Base-by-base conservation (phyloP, 1,139 yeast genomes). In the Geotrichum restrictum region DNA sequence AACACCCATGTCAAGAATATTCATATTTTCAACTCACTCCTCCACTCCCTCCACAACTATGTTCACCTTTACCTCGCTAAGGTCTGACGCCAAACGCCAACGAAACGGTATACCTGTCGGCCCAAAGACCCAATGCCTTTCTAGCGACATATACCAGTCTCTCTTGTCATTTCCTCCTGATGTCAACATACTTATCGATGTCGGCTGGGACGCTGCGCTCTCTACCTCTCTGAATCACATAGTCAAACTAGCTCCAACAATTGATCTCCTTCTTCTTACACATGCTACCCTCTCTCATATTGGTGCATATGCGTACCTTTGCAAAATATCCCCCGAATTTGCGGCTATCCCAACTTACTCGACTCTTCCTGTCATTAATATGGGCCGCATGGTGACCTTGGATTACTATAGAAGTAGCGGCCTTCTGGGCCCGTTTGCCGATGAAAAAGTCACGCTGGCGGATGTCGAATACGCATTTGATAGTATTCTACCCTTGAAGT, bases 401-500 rank as follows among this genome's bases (percentile, higher is more conserved):
- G 98, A 94, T 62, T 74, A 80, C 39, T 91, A 89, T 65, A 70
- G 95, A 58, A 73, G 87, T 1, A 69, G 69, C 14, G 96, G 96
- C 0, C 65, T 88, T 1, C 70, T 87, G 42, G 96, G 97, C 0
- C 93, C 96, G 0, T 71, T 85, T 27, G 52, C 56, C 19, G 74
- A 79, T 14, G 82, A 88, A 2, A 64, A 76, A 2, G 67, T 88
- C 59, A 93, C 88, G 58, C 70, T 84, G 6, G 79, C 78, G 39
- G 96, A 89, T 56, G 80, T 93, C 2, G 97, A 91, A 60, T 80
- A 79, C 50, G 81, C 87, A 60, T 88, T 88, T 66, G 95, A 88
- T 64, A 77, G 75, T 48, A 76, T 93, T 3, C 75, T 70, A 1
- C 73, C 85, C 0, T 72, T 93, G 51, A 93, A 91, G 62, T 89